A percentile compares a stretch with the other conserved stretches of the same genome.
Evolutionary conservation across 2,329 filamentous ascomycete genomes (phyloP).

Genomic region (Diplodia seriata): DNA sequence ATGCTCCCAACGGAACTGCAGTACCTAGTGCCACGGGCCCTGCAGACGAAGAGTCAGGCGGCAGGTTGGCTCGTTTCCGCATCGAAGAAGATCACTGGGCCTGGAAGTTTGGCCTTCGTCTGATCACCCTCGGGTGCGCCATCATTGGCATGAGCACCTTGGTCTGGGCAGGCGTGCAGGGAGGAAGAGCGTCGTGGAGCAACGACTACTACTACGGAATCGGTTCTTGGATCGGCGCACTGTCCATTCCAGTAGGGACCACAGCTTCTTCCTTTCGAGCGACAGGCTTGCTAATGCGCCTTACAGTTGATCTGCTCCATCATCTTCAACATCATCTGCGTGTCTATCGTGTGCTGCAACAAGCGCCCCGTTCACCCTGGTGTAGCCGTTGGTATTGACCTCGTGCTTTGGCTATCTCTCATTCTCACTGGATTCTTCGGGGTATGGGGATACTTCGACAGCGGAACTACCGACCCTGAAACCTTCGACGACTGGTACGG

Average conservation of each 20-base stretch:
- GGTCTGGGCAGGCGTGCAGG: neutral
- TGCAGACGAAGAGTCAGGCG: neutral
- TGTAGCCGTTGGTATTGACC: constrained; percentile 44
- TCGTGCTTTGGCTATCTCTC: constrained; percentile 47
- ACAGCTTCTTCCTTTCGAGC: neutral
- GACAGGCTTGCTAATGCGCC: neutral
- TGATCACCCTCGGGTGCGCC: neutral
- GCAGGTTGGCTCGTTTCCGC: neutral
- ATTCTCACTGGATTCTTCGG: constrained; percentile 42
- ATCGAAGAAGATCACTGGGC: constrained; percentile 1
- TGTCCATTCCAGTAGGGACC: constrained; percentile 39
- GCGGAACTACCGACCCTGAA: constrained; percentile 28
- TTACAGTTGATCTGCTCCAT: constrained; percentile 39
- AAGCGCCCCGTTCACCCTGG: constrained; percentile 44
- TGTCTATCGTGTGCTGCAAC: constrained; percentile 39
- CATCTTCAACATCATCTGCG: constrained; percentile 42
- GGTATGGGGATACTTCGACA: constrained; percentile 34
- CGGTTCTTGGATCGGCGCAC: neutral
- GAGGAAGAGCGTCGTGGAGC: neutral
- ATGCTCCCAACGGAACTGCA: neutral
- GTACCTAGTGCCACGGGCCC: neutral
- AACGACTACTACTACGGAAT: neutral
- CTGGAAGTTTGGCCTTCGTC: constrained; percentile 9
- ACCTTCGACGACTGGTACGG: constrained; percentile 36
- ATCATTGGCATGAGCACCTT: constrained; percentile 13